Base-by-base conservation (phyloP, 139 green algal species). In the Gonium pectorale region DNA sequence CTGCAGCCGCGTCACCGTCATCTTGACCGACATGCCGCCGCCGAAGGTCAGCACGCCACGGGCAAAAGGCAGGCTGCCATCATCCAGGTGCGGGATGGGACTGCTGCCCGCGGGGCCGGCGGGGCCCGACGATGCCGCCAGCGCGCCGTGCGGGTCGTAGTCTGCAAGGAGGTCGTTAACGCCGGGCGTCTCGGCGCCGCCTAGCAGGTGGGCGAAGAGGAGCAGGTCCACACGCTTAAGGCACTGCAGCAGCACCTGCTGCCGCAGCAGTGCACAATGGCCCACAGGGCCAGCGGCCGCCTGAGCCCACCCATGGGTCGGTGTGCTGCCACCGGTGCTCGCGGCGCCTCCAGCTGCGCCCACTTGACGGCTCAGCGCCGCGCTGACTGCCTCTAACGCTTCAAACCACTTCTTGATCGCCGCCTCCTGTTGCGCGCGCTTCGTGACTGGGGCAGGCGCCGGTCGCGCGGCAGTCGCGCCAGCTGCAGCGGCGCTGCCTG, bases 351-450 rank as follows among this genome's bases (percentile, higher is more conserved):
- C n/a, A n/a, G n/a, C n/a, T n/a, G n/a, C n/a, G 13, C 75, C 60
- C 40, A 86, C 62, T 49, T 92, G 80, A 27, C 62, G 69, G 40
- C 31, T 46, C 24, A 94, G 85, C 35, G 74, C 60, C 0, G 26
- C 15, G 35, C 54, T 49, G 59, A 90, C 85, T 26, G 73, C 86
- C 43, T 92, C 86, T 68, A 97, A 89, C 7, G 68, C 91, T 26
- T 90, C 88, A 59, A 96, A 91, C 94, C 94, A 97, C 35, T 90
- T 87, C 64, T 91, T 92, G 78, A 95, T 91, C 33, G 94, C 92
- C 4, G 86, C 88, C 78, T 96, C 94, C 88, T 95, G 89, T 35
- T 64, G 68, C 29, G 64, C 71, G 29, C 74, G 81, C 87, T 79
- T 75, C 1, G 81, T 79, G 35, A 62, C 73, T 8, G 72, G 72